Base-by-base conservation (phyloP, 768 basidiomycete genomes). In the Suillus decipiens region DNA sequence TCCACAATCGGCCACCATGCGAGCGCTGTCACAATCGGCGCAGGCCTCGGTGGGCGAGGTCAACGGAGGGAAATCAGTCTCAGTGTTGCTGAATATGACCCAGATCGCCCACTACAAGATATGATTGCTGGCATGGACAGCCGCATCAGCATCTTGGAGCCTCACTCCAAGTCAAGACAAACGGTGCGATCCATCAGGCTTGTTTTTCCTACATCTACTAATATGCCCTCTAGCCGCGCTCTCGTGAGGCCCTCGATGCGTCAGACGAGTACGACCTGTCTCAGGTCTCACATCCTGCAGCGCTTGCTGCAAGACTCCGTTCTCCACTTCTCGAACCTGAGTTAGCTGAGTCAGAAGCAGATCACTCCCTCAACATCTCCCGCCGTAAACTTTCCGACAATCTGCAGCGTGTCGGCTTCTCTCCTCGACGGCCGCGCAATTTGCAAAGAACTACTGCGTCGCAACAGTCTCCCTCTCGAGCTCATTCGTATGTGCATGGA, bases 1-100 rank as follows among this genome's bases (percentile, higher is more conserved):
- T 95, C 92, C 0, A 96, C 95, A 0, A 87, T 86, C 10, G 92
- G 89, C 1, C 95, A 97, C 74, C 95, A 97, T 75, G 94, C 93
- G 31, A 93, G 90, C 66, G 93, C 86, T 2, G 79, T 96, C 59
- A 96, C 95, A 0, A 81, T 97, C 19, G 90, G 84, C 59, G 92
- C 93, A 4, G 95, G 95, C 1, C 82, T 96, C 11, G 88, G 84
- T 42, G 81, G 80, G 2, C 80, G 86, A 3, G 64, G 66, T 48
- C 74, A 73, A 22, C 78, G 81, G 54, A 78, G 87, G 63, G 88
- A 90, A 67, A 72, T 78, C 19, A 82, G 86, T 68, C 70, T 90
- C 59, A 90, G 88, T 72, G 90, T 88, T 43, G 89, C 89, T 47
- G 93, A 95, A 71, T 95, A 91, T 65, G 93, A 95, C 72, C 92